A percentile compares a stretch with the other conserved stretches of the same genome.
phyloP scores from a whole-genome alignment of 2,329 filamentous ascomycete genomes.

The Cercospora sp. region DNA sequence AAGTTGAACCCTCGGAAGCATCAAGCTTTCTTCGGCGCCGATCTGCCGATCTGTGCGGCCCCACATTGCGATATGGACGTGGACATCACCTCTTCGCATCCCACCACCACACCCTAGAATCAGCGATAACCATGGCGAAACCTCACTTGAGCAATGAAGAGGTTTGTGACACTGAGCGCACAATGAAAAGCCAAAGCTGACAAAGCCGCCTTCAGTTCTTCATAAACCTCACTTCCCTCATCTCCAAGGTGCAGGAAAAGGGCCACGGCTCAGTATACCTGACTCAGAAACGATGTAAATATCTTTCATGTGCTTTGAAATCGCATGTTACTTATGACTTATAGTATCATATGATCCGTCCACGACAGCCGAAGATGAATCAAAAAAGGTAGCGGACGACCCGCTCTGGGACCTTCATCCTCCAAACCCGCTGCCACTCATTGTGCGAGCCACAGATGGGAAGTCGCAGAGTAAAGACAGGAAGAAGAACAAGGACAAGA shows the following conservation, averaged over 20 bases:
- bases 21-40: constrained; percentile 8
- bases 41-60: constrained; percentile 2
- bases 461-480: constrained; percentile 49
- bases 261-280: constrained; percentile 73
- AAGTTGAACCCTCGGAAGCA: not conserved
- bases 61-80: constrained; percentile 13
- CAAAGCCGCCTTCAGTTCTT: constrained; percentile 64
- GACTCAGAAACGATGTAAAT: constrained; percentile 70
- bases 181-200: not conserved
- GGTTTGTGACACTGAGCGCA: constrained; percentile 42
- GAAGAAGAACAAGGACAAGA: constrained; percentile 58
- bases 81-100: constrained; percentile 11
- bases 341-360: constrained; percentile 47
- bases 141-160: constrained; percentile 63
- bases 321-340: constrained; percentile 7
- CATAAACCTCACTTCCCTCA: constrained; percentile 64
- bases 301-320: not conserved
- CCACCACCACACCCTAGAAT: not conserved
- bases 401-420: constrained; percentile 62
- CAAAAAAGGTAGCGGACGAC: constrained; percentile 48
- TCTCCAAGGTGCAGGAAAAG: constrained; percentile 65
- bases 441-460: constrained; percentile 84
- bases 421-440: constrained; percentile 64
- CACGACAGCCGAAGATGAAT: constrained; percentile 41
- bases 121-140: constrained; percentile 42